These are phyloP conservation scores for Cordyceps fumosorosea DNA, from an alignment of 2,329 filamentous ascomycete species.

Conservation along the genomic window DNA sequence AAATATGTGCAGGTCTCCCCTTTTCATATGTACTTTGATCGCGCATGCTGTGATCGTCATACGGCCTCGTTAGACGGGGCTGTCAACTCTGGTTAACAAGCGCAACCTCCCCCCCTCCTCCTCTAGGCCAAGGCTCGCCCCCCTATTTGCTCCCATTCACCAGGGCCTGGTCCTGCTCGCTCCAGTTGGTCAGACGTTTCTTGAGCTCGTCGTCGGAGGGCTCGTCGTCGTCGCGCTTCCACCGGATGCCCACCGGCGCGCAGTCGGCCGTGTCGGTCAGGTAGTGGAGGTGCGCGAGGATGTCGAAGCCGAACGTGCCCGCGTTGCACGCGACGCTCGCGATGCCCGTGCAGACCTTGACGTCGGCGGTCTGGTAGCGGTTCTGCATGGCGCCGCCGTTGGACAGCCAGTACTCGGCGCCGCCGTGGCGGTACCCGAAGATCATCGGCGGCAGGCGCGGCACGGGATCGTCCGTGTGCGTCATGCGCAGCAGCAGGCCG, in stretches of 20 bases:
- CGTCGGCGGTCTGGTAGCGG: conserved; percentile 31
- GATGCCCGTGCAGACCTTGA: conserved; percentile 43
- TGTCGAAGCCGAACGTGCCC: conserved; percentile 38
- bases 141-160: neutral
- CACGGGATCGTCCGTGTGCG: conserved; percentile 61
- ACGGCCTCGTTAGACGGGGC: neutral
- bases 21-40: neutral
- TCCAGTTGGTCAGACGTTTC: conserved; percentile 30
- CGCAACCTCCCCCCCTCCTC: neutral
- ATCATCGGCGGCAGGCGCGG: conserved; percentile 58
- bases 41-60: neutral
- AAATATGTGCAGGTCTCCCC: neutral
- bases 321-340: conserved; percentile 44
- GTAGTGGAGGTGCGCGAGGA: conserved; percentile 43
- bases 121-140: neutral
- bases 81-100: neutral
- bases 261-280: conserved; percentile 39
- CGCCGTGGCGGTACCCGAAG: conserved; percentile 59
- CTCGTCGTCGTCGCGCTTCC: conserved; percentile 20
- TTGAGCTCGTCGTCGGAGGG: conserved; percentile 32
- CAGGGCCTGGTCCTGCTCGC: conserved; percentile 26
- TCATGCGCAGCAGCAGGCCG: conserved; percentile 54
- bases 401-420: conserved; percentile 61
- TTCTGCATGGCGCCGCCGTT: conserved; percentile 26
- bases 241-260: conserved; percentile 18